Evolutionary conservation across 208 protist species (phyloP).

Genomic region (Phytomonas sp.): DNA sequence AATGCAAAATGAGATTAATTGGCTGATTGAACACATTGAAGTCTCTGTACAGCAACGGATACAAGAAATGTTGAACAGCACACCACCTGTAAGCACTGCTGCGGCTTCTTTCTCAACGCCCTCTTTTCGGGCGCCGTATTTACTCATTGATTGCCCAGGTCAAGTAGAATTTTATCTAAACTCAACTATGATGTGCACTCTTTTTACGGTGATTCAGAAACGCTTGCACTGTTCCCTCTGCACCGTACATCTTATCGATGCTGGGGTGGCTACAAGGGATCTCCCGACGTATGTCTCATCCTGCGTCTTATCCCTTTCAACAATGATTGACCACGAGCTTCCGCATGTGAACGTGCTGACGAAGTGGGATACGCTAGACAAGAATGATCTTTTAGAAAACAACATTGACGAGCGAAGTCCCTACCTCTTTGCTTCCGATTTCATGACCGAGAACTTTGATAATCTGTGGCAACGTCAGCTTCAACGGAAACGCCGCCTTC

Average conservation of each 20-base stretch:
- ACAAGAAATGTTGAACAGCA: slow-evolving; percentile 33
- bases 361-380: slow-evolving; percentile 93
- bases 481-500: slow-evolving; percentile 30
- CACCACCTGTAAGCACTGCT: not conserved
- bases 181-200: slow-evolving; percentile 76
- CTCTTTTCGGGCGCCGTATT: slow-evolving; percentile 55
- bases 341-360: slow-evolving; percentile 97
- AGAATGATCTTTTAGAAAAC: slow-evolving; percentile 63
- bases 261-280: slow-evolving; percentile 90
- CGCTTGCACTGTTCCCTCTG: slow-evolving; percentile 63
- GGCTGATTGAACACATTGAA: slow-evolving; percentile 54
- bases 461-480: slow-evolving; percentile 66
- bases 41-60: slow-evolving; percentile 49
- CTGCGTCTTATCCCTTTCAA: slow-evolving; percentile 90
- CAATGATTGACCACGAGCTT: slow-evolving; percentile 94
- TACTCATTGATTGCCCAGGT: slow-evolving; percentile 98
- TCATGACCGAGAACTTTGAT: slow-evolving; percentile 78
- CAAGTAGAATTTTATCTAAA: slow-evolving; percentile 99
- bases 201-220: slow-evolving; percentile 74
- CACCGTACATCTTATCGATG: slow-evolving; percentile 93
- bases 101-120: not conserved
- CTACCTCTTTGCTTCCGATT: slow-evolving; percentile 42
- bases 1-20: slow-evolving; percentile 76
- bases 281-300: slow-evolving; percentile 94
- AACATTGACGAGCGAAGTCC: slow-evolving; percentile 54